Base-by-base conservation (phyloP, 2,329 filamentous ascomycete genomes). In the Ophiosphaerella korrae region DNA sequence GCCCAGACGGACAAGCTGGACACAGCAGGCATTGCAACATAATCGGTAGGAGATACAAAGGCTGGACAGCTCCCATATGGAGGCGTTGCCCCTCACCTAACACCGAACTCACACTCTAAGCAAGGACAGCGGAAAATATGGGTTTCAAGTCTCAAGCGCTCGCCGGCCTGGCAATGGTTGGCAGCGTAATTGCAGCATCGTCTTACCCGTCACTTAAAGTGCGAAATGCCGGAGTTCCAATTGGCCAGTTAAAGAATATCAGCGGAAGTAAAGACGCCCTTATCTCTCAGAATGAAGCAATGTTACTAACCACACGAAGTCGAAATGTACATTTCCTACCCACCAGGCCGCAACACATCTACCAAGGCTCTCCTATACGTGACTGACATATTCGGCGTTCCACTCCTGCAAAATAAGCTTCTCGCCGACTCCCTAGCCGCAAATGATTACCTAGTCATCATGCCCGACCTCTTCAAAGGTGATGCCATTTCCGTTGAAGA, bases 381-480 rank as follows among this genome's bases (percentile, higher is more conserved):
- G n/a, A 68, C 66, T 34, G 70, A 74, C 46, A 68, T 73, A 44
- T 74, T 65, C 35, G 72, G 72, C 33, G 42, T 71, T 14, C 63
- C 65, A 1, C 54, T 73, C 2, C 44, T 65, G 16, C 63, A 73
- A 45, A 73, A 72, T 47, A 60, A 65, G 31, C 62, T 73, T 3
- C 62, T 73, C 7, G 71, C 71, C 32, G 71, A 74, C 52, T 68
- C 64, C 12, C 53, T 72, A 24, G 67, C 71, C 18, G 54, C 58
- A 26, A 66, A 70, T 8, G 69, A 66, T 43, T 74, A 73, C 48
- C 56, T 72, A 23, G 65, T 69, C 21, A 42, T 74, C 8, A 61
- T 72, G 39, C 71, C 71, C 13, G 71, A 74, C 36, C 58, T 73
- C 7, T 74, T 73, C 53, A 53, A 52, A 11, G 71, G 70, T 26